Evolutionary conservation across 2,329 filamentous ascomycete genomes (phyloP), one percentile per base, ranked within the genome.

Genomic region (Fusarium burgessii): DNA sequence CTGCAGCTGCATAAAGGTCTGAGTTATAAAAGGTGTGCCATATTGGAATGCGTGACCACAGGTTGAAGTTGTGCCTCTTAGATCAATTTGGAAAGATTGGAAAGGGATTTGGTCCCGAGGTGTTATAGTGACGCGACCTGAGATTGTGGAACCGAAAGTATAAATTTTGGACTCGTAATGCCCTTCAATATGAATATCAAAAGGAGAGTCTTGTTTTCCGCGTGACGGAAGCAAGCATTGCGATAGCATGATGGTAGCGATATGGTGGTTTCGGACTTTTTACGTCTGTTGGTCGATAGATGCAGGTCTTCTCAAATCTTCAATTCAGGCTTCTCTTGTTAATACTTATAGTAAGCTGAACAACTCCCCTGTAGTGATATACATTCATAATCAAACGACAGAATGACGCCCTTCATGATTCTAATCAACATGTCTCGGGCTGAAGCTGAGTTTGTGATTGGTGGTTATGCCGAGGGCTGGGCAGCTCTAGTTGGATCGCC

Each of bases 31-130:
- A 4, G 62, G 59, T 4, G 36, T 36, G 7, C 58, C 29, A 25
- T 64, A 64, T 20, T 64, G 62, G 6, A 33, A 57, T 11, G 32
- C 47, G 17, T 64, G 62, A 10, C 38, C 33, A 2, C 46, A 29
- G 5, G 49, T 64, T 23, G 49, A 42, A 14, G 35, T 56, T 5
- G 12, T 64, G 23, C 62, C 62, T 38, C 36, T 64, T 0, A 64
- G 15, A 33, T 18, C 10, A 29, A 64, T 7, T 7, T 64, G 47
- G 10, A 64, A 7, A 14, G 59, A 46, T 7, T 38, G 59, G 1
- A 43, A 40, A 4, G 25, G 4, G 14, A 25, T 40, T 32, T 38
- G n/a, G 7, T 7, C 4, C 1, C 12, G 32, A 14, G 42, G 1
- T 23, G 5, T 38, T 3, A 64, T 10, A 6, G 5, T 49, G 4